These are phyloP conservation scores for Drechslera avenae DNA, from an alignment of 2,329 filamentous ascomycete genomes.

Conservation along the genomic window DNA sequence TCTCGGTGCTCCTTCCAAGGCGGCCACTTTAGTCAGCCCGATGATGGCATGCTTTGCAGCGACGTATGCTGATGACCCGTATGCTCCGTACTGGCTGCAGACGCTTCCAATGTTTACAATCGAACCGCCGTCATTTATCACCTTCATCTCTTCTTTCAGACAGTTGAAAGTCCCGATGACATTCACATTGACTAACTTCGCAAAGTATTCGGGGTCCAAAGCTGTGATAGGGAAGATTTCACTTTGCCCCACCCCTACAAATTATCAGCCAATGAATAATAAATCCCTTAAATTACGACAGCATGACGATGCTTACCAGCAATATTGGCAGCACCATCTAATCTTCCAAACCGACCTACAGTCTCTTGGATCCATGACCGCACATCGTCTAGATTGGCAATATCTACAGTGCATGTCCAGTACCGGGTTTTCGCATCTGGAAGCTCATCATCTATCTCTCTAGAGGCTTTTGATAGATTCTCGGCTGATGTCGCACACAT, in stretches of 20 bases:
- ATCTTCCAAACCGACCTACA: constrained; percentile 40
- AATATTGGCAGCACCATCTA: constrained; percentile 51
- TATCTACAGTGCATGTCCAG: constrained; percentile 2
- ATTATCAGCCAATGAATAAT: neutral
- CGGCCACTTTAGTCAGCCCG: constrained; percentile 46
- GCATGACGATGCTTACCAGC: constrained; percentile 40
- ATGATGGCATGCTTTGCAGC: constrained; percentile 48
- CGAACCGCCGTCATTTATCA: constrained; percentile 27
- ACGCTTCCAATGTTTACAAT: constrained; percentile 12
- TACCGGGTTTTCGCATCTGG: constrained; percentile 5
- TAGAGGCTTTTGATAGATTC: constrained; percentile 1
- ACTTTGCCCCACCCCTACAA: constrained; percentile 6
- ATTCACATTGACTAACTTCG: constrained; percentile 43
- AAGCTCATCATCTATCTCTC: constrained; percentile 5
- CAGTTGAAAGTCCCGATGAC: constrained; percentile 45
- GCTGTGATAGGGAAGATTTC: constrained; percentile 10
- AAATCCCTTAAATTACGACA: no score
- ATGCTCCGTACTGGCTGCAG: constrained; percentile 44
- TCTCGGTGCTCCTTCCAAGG: constrained; percentile 40
- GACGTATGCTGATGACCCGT: constrained; percentile 48
- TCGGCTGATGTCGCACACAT: constrained; percentile 5
- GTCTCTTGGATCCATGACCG: constrained; percentile 44
- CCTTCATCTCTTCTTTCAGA: constrained; percentile 33
- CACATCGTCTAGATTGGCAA: constrained; percentile 2
- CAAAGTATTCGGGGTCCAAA: constrained; percentile 21